A percentile compares a stretch with the other conserved stretches of the same genome.
These are phyloP conservation scores for Daldinia eschscholtzii DNA, from an alignment of 2,329 filamentous ascomycete genomes.

Conservation along the genomic window DNA sequence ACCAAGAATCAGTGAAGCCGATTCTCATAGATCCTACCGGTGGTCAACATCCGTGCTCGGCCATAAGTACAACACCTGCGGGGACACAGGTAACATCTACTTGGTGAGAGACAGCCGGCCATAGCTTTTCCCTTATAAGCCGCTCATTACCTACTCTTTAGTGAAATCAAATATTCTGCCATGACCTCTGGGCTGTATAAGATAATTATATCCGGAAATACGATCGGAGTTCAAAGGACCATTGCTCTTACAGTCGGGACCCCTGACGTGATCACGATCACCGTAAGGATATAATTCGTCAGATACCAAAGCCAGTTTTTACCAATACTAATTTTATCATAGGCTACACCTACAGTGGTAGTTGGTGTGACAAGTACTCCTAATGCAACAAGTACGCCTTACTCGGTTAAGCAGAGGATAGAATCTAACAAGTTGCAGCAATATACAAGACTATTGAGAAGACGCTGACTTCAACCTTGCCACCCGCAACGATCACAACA, in stretches of 20 bases:
- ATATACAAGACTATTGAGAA: conserved; percentile 46
- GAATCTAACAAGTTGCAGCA: conserved; percentile 31
- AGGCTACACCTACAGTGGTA: conserved; percentile 56
- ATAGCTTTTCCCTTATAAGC: neutral
- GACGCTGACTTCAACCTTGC: conserved; percentile 54
- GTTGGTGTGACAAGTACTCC: conserved; percentile 56
- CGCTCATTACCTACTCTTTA: conserved; percentile 31
- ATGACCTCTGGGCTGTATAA: conserved; percentile 56
- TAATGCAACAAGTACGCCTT: conserved; percentile 51
- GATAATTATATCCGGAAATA: conserved; percentile 54
- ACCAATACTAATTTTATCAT: neutral
- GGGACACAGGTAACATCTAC: conserved; percentile 55
- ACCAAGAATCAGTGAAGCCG: conserved; percentile 53
- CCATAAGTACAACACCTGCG: conserved; percentile 53
- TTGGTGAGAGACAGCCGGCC: conserved; percentile 50
- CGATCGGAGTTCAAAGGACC: conserved; percentile 55
- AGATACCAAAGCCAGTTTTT: neutral
- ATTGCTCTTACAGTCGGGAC: conserved; percentile 53
- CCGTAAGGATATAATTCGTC: conserved; percentile 45
- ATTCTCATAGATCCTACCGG: conserved; percentile 52
- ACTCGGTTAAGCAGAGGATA: neutral
- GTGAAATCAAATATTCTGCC: conserved; percentile 55
- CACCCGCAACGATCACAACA: conserved; percentile 53
- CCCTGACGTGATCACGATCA: conserved; percentile 53
- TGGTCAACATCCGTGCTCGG: conserved; percentile 54